Conservation (phyloP, 1,284 basidiomycete genomes). For the Tilletia caries region DNA sequence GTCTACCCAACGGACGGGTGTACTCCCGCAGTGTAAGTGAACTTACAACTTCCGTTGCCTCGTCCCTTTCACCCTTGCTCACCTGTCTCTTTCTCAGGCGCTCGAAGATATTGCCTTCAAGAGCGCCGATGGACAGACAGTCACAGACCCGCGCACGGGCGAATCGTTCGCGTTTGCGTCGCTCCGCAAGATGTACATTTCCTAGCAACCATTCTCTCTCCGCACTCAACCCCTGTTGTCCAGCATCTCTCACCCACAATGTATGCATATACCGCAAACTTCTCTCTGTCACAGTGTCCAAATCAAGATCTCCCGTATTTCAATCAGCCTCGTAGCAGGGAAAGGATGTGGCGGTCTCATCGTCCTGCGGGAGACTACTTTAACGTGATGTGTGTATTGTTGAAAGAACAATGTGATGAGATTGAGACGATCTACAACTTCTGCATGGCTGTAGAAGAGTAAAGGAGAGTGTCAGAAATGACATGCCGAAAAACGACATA, state of each 20-base stretch:
- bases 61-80: too few relatives aligned
- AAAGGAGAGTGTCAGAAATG: neutral
- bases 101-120: constrained; percentile 76
- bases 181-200: constrained; percentile 63
- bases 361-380: too few relatives aligned
- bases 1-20: constrained; percentile 85
- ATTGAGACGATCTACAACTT: constrained; percentile 43
- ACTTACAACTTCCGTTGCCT: too few relatives aligned
- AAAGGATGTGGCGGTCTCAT: too few relatives aligned
- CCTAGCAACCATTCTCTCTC: constrained; percentile 17
- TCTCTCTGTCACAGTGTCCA: neutral
- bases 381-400: too few relatives aligned
- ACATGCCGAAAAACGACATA: too few relatives aligned
- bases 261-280: neutral
- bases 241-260: neutral
- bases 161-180: constrained; percentile 65
- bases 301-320: too few relatives aligned
- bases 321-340: too few relatives aligned
- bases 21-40: constrained; percentile 63
- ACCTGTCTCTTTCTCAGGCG: constrained; percentile 60
- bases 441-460: constrained; percentile 38
- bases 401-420: too few relatives aligned
- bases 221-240: neutral
- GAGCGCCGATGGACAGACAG: constrained; percentile 63
- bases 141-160: constrained; percentile 76